Percentiles rank a stretch among this genome's conserved stretches.
Evolutionary conservation across 2,329 filamentous ascomycete species (phyloP).

Genomic region (Ceratocystiopsis minuta): DNA sequence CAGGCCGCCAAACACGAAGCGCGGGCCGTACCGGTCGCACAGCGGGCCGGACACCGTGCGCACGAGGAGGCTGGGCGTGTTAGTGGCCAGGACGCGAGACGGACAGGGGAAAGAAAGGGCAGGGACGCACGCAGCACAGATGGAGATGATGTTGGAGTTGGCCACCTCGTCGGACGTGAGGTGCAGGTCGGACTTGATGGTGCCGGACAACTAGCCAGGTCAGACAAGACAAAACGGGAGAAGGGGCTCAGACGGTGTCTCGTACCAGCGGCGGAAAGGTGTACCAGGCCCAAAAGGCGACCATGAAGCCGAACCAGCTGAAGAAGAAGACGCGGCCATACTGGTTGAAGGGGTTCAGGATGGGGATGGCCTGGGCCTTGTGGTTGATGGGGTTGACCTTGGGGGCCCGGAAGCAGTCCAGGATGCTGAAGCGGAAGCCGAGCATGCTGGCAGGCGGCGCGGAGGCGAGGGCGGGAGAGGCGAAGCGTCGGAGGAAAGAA

Average conservation of each 20-base stretch:
- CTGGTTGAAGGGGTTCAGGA: constrained; percentile 58
- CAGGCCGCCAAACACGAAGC: constrained; percentile 58
- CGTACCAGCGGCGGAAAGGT: constrained; percentile 70
- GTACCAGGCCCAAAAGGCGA: constrained; percentile 85
- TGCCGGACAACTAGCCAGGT: constrained; percentile 40
- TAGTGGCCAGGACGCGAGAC: neutral
- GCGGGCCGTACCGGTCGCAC: constrained; percentile 73
- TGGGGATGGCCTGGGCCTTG: constrained; percentile 64
- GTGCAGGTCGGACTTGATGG: constrained; percentile 62
- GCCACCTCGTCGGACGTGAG: constrained; percentile 54
- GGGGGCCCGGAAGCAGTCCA: constrained; percentile 35
- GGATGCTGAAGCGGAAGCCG: constrained; percentile 9
- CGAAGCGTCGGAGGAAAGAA: no score
- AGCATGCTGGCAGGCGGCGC: no score
- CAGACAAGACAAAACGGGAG: neutral
- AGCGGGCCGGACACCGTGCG: constrained; percentile 62
- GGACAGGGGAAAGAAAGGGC: neutral
- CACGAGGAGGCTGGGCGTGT: constrained; percentile 42
- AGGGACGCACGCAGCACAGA: constrained; percentile 43
- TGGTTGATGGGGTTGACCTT: constrained; percentile 68
- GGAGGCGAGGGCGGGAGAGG: no score
- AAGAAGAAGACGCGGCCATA: constrained; percentile 87
- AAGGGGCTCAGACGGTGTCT: no score
- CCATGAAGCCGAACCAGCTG: constrained; percentile 71
- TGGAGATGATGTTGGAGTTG: constrained; percentile 80